Conservation (phyloP, 768 basidiomycete species). For the Terana coerulea region DNA sequence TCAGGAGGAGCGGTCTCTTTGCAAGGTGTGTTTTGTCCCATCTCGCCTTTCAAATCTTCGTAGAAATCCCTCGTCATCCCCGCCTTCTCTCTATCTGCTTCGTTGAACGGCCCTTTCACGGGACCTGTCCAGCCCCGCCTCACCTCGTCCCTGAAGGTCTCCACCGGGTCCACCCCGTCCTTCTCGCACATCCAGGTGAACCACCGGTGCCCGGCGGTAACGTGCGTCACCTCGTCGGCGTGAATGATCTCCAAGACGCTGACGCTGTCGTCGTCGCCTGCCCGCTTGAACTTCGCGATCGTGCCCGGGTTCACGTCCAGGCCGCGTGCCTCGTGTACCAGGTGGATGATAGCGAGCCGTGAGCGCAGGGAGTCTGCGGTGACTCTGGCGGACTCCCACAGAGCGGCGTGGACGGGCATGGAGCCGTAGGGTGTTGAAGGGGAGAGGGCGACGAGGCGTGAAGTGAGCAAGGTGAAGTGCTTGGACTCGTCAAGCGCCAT, state of each 20-base stretch:
- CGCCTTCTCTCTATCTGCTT: slow-evolving; percentile 65
- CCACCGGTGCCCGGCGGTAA: slow-evolving; percentile 80
- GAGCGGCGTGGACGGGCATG: slow-evolving; percentile 65
- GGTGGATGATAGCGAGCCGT: slow-evolving; percentile 78
- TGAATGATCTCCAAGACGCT: slow-evolving; percentile 72
- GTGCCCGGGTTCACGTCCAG: slow-evolving; percentile 82
- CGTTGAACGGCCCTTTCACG: slow-evolving; percentile 81
- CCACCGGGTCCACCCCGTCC: slow-evolving; percentile 54
- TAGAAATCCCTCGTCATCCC: slow-evolving; percentile 73
- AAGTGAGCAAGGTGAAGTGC: slow-evolving; percentile 70
- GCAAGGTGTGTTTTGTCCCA: slow-evolving; percentile 22
- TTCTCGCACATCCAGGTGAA: slow-evolving; percentile 71
- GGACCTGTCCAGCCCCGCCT: slow-evolving; percentile 65
- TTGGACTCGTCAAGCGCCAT: slow-evolving; percentile 87
- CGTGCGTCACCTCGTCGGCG: slow-evolving; percentile 77
- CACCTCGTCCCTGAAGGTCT: slow-evolving; percentile 69
- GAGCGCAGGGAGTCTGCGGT: slow-evolving; percentile 67
- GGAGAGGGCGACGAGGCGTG: slow-evolving; percentile 56
- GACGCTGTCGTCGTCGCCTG: slow-evolving; percentile 65
- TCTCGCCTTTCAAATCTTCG: slow-evolving; percentile 63
- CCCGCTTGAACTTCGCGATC: slow-evolving; percentile 65
- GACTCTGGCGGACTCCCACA: slow-evolving; percentile 74
- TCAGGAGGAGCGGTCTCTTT: not conserved
- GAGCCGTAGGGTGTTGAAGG: slow-evolving; percentile 70
- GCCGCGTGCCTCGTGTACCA: slow-evolving; percentile 82